Conservation (phyloP, 202 grass and related monocot species). For the Setaria italica region DNA sequence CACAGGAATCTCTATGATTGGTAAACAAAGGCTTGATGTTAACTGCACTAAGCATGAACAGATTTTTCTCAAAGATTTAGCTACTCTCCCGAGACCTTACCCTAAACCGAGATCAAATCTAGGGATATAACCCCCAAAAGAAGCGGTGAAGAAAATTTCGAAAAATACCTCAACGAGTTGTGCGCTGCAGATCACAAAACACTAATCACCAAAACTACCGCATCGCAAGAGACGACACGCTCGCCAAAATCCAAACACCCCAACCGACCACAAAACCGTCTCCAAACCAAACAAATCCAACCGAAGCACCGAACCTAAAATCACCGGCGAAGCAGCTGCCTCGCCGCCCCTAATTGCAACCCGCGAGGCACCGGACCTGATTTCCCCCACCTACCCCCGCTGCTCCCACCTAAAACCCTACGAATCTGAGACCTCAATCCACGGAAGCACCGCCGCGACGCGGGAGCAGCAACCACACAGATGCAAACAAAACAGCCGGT, state of each 20-base stretch:
- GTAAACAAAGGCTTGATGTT: too few species aligned
- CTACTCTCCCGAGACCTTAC: background rate
- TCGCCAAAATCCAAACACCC: background rate
- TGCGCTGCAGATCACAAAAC: background rate
- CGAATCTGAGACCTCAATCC: background rate
- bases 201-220: background rate
- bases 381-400: background rate
- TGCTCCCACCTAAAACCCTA: slow-evolving; percentile 15
- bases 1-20: background rate
- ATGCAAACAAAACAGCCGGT: background rate
- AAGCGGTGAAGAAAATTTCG: background rate
- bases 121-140: background rate
- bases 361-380: background rate
- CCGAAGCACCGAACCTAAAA: background rate
- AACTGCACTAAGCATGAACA: background rate
- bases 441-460: background rate
- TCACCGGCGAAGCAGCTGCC: background rate
- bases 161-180: background rate
- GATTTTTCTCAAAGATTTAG: background rate
- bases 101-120: slow-evolving; percentile 9
- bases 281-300: background rate
- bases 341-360: background rate
- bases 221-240: background rate
- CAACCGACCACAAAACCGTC: background rate
- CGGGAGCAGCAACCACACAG: background rate